Conservation (phyloP, 208 protist species). For the Vickermania spadyakhi region DNA sequence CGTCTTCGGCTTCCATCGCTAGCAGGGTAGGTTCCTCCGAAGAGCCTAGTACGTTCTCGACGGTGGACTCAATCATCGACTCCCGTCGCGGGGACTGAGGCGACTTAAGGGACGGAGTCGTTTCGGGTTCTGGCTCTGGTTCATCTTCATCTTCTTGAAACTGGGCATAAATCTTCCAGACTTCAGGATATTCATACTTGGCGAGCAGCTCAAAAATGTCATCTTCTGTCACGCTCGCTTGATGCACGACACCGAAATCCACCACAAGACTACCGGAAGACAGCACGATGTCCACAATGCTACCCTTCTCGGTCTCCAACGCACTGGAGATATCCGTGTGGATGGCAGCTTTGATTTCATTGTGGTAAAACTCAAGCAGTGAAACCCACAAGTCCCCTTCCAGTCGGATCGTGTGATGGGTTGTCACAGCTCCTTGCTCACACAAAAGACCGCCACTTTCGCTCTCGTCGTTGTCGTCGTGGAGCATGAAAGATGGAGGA, state of each 20-base stretch:
- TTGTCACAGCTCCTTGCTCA: not conserved
- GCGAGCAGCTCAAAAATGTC: not conserved
- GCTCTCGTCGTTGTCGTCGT: not conserved
- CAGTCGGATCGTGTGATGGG: not conserved
- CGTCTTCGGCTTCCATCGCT: not conserved
- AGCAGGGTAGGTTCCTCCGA: not conserved
- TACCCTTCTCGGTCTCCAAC: not conserved
- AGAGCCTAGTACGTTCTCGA: not conserved
- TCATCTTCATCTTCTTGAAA: not conserved
- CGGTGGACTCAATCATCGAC: not conserved
- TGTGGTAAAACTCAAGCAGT: not conserved
- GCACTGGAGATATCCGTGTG: not conserved
- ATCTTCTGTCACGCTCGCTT: not conserved
- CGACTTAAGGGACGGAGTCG: constrained; percentile 1
- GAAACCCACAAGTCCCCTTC: not conserved
- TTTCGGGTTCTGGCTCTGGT: constrained; percentile 3
- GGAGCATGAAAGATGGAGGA: not conserved
- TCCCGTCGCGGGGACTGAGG: not conserved
- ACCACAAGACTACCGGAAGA: constrained; percentile 3
- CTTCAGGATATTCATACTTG: constrained; percentile 5
- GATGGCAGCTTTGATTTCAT: not conserved
- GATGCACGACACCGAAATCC: constrained; percentile 5
- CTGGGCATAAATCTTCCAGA: constrained; percentile 12
- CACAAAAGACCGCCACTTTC: not conserved
- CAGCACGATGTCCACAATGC: constrained; percentile 1